These are phyloP conservation scores for Tillandsia leiboldiana DNA, from an alignment of 176 grass and related monocot genomes.

Conservation along the genomic window DNA sequence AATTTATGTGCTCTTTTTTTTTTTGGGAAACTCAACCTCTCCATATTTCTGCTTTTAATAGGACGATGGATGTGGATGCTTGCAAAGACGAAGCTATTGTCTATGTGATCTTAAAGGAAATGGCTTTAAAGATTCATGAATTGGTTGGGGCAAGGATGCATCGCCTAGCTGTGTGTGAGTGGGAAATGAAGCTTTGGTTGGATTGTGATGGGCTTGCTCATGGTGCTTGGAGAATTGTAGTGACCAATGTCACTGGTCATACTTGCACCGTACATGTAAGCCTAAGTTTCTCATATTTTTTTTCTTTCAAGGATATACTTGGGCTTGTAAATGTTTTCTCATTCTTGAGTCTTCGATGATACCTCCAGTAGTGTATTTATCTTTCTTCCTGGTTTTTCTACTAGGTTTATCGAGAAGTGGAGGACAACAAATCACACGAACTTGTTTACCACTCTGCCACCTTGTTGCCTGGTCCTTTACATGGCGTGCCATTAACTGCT, in stretches of 20 bases:
- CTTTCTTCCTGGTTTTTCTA: constrained; percentile 1
- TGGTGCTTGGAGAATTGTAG: constrained; percentile 91
- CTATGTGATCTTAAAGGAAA: constrained; percentile 65
- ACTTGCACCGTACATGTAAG: constrained; percentile 97
- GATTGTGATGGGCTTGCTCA: constrained; percentile 58
- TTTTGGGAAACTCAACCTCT: constrained; percentile 10
- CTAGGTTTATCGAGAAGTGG: constrained; percentile 90
- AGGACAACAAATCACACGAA: constrained; percentile 54
- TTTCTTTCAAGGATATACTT: not conserved
- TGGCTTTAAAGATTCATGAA: constrained; percentile 87
- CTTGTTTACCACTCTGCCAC: constrained; percentile 63
- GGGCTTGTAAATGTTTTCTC: not conserved
- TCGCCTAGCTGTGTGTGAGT: constrained; percentile 88
- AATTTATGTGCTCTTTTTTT: not conserved
- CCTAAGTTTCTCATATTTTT: constrained; percentile 2
- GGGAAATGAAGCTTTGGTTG: constrained; percentile 95
- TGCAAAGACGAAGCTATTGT: constrained; percentile 53
- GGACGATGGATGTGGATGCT: constrained; percentile 45
- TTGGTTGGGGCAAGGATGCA: constrained; percentile 92
- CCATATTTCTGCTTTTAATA: constrained; percentile 27
- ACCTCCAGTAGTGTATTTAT: constrained; percentile 5
- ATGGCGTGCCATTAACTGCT: constrained; percentile 59
- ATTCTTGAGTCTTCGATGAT: constrained; percentile 4
- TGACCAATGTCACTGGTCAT: constrained; percentile 94
- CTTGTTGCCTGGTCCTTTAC: constrained; percentile 47